Base-by-base conservation (phyloP, 1,139 yeast species). In the Scheffersomyces titani region DNA sequence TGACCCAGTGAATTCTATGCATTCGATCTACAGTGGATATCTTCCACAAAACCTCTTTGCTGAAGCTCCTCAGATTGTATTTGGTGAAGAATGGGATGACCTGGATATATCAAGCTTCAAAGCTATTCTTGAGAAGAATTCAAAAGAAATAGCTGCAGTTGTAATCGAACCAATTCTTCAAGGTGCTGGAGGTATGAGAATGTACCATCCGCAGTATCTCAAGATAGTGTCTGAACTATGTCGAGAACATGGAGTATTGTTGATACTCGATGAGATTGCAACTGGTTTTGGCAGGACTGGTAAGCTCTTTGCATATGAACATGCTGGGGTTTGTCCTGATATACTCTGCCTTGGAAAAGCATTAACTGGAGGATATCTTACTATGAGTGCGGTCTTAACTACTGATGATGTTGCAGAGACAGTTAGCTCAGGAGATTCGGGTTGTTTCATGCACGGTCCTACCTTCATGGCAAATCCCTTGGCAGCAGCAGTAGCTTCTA, bases 131-230 rank as follows among this genome's bases (percentile, higher is more conserved):
- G 57, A 62, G 54, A 48, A 57, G 7, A 65, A 70, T 49, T 68
- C 66, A 22, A 62, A 63, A 6, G 64, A 61, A 11, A 70, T 74
- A 49, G 74, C 76, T 7, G 76, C 72, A 11, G 67, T 72, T 6
- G 68, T 74, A 3, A 54, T 74, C 45, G 78, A 74, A 54, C 73
- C 76, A 5, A 67, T 74, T 44, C 49, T 46, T 46, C 77, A 73
- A 62, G 78, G 77, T n/a, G 77, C 74, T n/a, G 77, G 73, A 19
- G 77, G 77, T 3, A 67, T 74, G 63, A 57, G 65, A 44, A 62
- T 71, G 13, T 73, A 71, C 46, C 67, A 67, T 47, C 71, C 73
- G 7, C 67, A 66, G 16, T 74, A 65, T 54, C 56, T 70, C 40
- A 67, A 67, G 30, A 61, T 66, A 51, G 72, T 70, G 6, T 63